Base-by-base conservation (phyloP, 1,284 basidiomycete genomes). In the Ganoderma boninense region DNA sequence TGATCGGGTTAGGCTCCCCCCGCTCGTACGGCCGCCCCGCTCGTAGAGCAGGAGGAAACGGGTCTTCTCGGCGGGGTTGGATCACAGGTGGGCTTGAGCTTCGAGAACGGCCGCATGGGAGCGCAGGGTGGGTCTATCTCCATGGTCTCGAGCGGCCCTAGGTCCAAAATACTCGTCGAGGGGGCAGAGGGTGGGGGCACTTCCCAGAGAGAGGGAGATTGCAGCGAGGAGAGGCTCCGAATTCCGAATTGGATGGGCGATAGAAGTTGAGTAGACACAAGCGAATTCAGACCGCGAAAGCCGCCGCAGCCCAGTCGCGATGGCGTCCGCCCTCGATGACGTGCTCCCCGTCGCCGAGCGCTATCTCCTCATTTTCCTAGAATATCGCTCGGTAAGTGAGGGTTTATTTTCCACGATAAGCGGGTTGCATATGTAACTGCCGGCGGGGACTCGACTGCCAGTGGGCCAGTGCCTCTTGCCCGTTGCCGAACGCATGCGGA, bases 401-500 rank as follows among this genome's bases (percentile, higher is more conserved):
- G 13, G 4, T 0, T 35, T 20, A n/a, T 20, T 59, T 35, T 38
- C 40, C 8, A 2, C 10, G 62, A 49, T 63, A 49, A 63, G 42
- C 43, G n/a, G 40, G 42, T 23, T 23, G 40, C 4, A 16, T n/a
- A n/a, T n/a, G n/a, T 42, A 26, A 7, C 2, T 13, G 38, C 13
- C 18, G 40, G n/a, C 23, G 43, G 32, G 14, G n/a, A 49, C 46
- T 49, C 46, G 46, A 49, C 23, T 42, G n/a, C n/a, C n/a, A n/a
- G n/a, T n/a, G n/a, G n/a, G 38, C 38, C 42, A 26, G n/a, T 44
- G 62, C 26, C 43, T 32, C 44, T 61, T 61, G 40, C 32, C 62
- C 56, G 6, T 54, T 64, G 65, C 66, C 71, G 68, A 43, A 38
- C 40, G 40, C 40, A 40, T 61, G 67, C 67, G 67, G 60, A 69